Evolutionary conservation across 2,329 filamentous ascomycete species (phyloP), one percentile per base, ranked within the genome.

Genomic region (Ambrosiella cleistominuta): DNA sequence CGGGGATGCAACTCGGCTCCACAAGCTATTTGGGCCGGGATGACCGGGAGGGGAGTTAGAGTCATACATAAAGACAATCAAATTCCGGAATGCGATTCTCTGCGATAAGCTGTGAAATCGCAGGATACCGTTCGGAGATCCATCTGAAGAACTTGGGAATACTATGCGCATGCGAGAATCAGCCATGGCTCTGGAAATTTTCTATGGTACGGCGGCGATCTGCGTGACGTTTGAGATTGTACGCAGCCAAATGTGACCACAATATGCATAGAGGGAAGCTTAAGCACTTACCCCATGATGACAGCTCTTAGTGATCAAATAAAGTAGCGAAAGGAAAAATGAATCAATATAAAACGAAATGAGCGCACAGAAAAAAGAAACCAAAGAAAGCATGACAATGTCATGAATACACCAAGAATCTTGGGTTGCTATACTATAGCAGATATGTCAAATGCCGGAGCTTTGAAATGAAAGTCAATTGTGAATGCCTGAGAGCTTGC

Each of bases 41-140:
- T 52, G 61, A 59, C 58, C 64, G 59, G 58, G 59, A 42, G 57
- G 45, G 49, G 44, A 38, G 47, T 39, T 19, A 66, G 44, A 51
- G 47, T 40, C 78, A 67, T 69, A 85, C 82, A 72, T 98, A 98
- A 62, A 98, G 82, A 71, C 88, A 93, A 72, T 98, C 93, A 72
- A 98, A 98, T 72, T 98, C 94, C 63, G 93, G 93, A 71, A 98
- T 98, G 66, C 93, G 86, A 71, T 96, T 98, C 75, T 98, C 93
- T 57, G 91, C 89, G 68, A 98, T 98, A 66, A 98, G 78, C 76
- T 97, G 91, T 56, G 93, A 98, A 70, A 98, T 98, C 62, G 93
- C 83, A 58, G 93, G 93, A 80, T 98, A 98, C 66, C 94, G 85
- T 80, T 98, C 94, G 61, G 90, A 96, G 78, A 98, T 86, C 93